Base-by-base conservation (phyloP, 1,284 basidiomycete species). In the Apiotrichum brassicae region DNA sequence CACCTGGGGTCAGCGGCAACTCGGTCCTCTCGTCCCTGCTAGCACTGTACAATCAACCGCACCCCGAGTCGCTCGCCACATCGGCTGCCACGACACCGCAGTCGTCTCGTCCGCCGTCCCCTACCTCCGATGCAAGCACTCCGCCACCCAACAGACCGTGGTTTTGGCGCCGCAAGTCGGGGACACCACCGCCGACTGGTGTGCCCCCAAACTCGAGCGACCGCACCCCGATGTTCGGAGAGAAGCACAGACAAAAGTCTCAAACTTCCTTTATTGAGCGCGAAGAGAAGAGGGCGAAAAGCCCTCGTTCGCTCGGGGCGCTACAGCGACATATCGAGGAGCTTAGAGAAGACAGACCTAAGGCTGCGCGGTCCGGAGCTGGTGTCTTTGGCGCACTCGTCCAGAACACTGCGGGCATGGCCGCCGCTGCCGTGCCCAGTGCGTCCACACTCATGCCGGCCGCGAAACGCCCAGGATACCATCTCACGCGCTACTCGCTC, bases 381-480 rank as follows among this genome's bases (percentile, higher is more conserved):
- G 85, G 86, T 5, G 84, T 85, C 0, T 81, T 87, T 59, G 86
- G 84, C 12, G 79, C 83, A 7, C 77, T 89, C 39, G 81, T 89
- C 35, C 81, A 84, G 22, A 82, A 80, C 53, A 83, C 86, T 0
- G 83, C 82, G 3, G 84, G 83, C 56, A 71, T 83, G 26, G 74
- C 74, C 12, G 82, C 82, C 22, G 75, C 76, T 0, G 83, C 82
- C 4, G 78, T 82, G 0, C 84, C 84, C 0, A 60, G 66, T 4
- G 68, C 76, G 8, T 77, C 78, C 19, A 75, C 76, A 20, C 73
- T 88, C 18, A 82, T 80, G 19, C 84, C 86, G 9, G 79, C 82
- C 48, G 72, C 82, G n/a, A 80, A 81, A 59, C 73, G 82, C 30
- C 79, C 82, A 4, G 85, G 85, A 7, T 87, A 82, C 63, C 79